Percentiles rank a stretch among this genome's conserved stretches.
Conservation (phyloP, 2,329 filamentous ascomycete species). For the Ophiocordyceps sinensis region DNA sequence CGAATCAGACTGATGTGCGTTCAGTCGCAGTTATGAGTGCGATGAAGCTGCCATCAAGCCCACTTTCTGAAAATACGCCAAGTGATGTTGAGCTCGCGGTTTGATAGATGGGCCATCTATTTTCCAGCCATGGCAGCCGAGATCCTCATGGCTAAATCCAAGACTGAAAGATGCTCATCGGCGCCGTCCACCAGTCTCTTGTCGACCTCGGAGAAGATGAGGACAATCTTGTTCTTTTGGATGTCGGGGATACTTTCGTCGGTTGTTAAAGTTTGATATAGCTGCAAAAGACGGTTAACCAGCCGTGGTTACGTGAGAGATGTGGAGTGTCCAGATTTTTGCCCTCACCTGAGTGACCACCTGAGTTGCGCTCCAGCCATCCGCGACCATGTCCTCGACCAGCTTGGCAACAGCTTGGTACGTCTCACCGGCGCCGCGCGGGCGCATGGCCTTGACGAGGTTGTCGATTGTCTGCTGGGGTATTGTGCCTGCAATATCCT, state of each 20-base stretch:
- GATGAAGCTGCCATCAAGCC: too few species aligned
- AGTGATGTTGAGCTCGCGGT: neutral
- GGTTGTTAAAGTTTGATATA: slow-evolving; percentile 71
- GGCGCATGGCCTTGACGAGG: slow-evolving; percentile 63
- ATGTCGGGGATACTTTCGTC: slow-evolving; percentile 72
- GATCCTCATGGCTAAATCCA: slow-evolving; percentile 74
- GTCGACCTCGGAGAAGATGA: slow-evolving; percentile 85
- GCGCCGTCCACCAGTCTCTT: slow-evolving; percentile 89
- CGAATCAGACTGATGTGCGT: slow-evolving; percentile 6
- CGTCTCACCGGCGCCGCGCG: slow-evolving; percentile 44
- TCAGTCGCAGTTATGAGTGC: too few species aligned
- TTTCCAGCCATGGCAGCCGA: slow-evolving; percentile 51
- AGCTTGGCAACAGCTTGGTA: slow-evolving; percentile 66
- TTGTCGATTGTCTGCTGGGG: slow-evolving; percentile 57
- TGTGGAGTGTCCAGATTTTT: neutral
- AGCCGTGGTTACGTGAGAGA: slow-evolving; percentile 3
- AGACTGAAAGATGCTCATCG: slow-evolving; percentile 83
- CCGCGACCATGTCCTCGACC: slow-evolving; percentile 82
- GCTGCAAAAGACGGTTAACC: slow-evolving; percentile 24
- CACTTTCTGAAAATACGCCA: too few species aligned
- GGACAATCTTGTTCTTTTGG: slow-evolving; percentile 82
- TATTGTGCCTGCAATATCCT: slow-evolving; percentile 94
- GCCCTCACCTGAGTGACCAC: slow-evolving; percentile 60
- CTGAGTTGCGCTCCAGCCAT: slow-evolving; percentile 93
- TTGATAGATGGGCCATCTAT: slow-evolving; percentile 6